Evolutionary conservation across 805 yeast species (phyloP).

Genomic region (Candida arabinofermentans): DNA sequence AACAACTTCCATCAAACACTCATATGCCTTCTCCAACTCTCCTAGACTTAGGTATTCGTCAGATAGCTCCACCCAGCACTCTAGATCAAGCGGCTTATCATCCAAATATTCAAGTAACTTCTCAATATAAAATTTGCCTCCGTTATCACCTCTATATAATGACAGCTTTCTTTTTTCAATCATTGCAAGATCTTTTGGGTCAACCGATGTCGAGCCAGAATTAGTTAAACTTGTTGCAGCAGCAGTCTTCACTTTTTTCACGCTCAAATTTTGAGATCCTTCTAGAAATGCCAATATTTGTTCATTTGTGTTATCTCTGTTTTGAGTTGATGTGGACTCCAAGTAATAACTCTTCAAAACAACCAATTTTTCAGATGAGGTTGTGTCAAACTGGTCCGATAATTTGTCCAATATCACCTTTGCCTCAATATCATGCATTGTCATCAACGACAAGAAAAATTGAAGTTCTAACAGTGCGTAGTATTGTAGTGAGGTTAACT

Average conservation of each 20-base stretch:
- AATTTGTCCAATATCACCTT: slow-evolving; percentile 58
- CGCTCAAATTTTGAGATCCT: slow-evolving; percentile 11
- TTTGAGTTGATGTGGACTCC: slow-evolving; percentile 46
- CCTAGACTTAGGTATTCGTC: slow-evolving; percentile 58
- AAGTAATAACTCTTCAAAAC: slow-evolving; percentile 51
- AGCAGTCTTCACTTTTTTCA: slow-evolving; percentile 14
- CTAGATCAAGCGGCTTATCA: slow-evolving; percentile 67
- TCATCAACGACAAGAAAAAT: slow-evolving; percentile 57
- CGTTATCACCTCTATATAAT: slow-evolving; percentile 22
- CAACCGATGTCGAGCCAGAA: slow-evolving; percentile 19
- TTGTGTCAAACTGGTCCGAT: slow-evolving; percentile 58
- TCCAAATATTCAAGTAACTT: slow-evolving; percentile 54
- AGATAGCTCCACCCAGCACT: slow-evolving; percentile 75
- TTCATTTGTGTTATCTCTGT: slow-evolving; percentile 10
- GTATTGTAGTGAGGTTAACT: slow-evolving; percentile 40
- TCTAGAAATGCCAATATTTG: slow-evolving; percentile 35
- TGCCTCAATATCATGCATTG: slow-evolving; percentile 71
- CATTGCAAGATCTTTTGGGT: slow-evolving; percentile 22
- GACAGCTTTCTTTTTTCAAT: slow-evolving; percentile 16
- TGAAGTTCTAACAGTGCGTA: slow-evolving; percentile 66
- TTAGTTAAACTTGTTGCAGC: slow-evolving; percentile 22
- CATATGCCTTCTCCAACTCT: slow-evolving; percentile 62
- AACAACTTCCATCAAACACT: slow-evolving; percentile 66
- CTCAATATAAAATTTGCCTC: slow-evolving; percentile 43
- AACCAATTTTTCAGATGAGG: slow-evolving; percentile 51